A percentile compares a stretch with the other conserved stretches of the same genome.
Conservation (phyloP, 2,329 filamentous ascomycete species). For the Metarhizium humberi region DNA sequence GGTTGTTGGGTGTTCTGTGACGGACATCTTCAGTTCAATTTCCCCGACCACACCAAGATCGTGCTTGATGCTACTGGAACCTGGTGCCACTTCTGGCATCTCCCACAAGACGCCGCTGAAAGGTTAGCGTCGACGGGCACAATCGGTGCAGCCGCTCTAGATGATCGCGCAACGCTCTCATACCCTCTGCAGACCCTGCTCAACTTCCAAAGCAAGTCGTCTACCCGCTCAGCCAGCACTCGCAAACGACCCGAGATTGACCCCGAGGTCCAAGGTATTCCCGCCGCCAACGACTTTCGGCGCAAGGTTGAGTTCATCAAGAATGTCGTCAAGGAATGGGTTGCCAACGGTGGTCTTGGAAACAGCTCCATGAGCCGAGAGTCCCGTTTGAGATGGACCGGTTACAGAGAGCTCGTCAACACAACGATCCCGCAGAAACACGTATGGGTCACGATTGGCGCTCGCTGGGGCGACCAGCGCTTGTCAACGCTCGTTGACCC, state of each 20-base stretch:
- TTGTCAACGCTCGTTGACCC: conserved; percentile 47
- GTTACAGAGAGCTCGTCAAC: conserved; percentile 44
- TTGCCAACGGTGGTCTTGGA: conserved; percentile 58
- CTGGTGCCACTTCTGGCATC: conserved; percentile 69
- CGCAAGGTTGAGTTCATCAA: conserved; percentile 67
- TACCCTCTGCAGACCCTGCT: conserved; percentile 66
- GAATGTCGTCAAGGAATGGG: conserved; percentile 62
- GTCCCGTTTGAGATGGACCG: conserved; percentile 47
- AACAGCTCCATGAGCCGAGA: conserved; percentile 51
- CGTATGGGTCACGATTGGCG: conserved; percentile 61
- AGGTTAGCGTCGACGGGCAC: conserved; percentile 55
- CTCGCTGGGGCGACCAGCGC: conserved; percentile 48
- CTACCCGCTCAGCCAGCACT: conserved; percentile 34
- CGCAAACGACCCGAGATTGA: conserved; percentile 52
- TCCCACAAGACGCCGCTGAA: conserved; percentile 60
- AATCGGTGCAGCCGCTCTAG: conserved; percentile 61
- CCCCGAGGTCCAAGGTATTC: conserved; percentile 52
- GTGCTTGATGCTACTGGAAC: conserved; percentile 66
- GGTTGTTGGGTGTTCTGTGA: conserved; percentile 76
- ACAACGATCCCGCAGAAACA: conserved; percentile 48
- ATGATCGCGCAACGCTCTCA: conserved; percentile 61
- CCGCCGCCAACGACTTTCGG: conserved; percentile 63
- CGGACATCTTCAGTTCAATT: conserved; percentile 78
- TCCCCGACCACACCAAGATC: conserved; percentile 80
- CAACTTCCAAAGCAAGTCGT: conserved; percentile 49